Evolutionary conservation across 208 protist genomes (phyloP), one percentile per base, ranked within the genome.

Genomic region (Crithidia mellificae): DNA sequence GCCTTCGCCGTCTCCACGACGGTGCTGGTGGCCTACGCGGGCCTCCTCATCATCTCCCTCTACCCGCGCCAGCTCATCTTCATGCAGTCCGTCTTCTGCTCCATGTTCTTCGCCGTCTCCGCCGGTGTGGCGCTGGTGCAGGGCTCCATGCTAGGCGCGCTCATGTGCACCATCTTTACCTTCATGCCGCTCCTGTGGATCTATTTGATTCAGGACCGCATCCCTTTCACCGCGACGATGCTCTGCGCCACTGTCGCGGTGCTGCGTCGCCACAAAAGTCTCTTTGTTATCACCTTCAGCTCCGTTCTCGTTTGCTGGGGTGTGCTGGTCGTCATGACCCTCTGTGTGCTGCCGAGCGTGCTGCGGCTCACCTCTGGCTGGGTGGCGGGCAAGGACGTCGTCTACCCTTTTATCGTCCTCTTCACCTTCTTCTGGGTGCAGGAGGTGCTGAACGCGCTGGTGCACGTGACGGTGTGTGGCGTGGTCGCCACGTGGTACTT

Each of bases 401-500:
- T 69, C 39, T 72, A 78, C 61, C 55, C 55, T 15, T n/a, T 66
- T n/a, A 46, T 71, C 29, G 36, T 83, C 27, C 27, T 74, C 20
- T 51, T 91, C 34, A 44, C 58, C 20, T 53, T 92, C 19, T 88
- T 92, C 51, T 97, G 90, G 90, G 67, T 77, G 2, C 56, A 76
- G 44, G 73, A 91, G 63, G 88, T 95, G 47, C 38, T 90, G 20
- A 39, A 44, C 25, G 75, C 87, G 55, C 36, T 92, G 1, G 74
- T 91, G 71, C 85, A 93, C 72, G 81, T 91, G 27, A 91, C 82
- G 12, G 77, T 84, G 22, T 84, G 70, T 43, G 91, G 91, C 38
- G 79, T 95, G 22, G 74, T 83, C 0, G 87, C 87, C 12, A 94
- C 84, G 59, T 96, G 93, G 93, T 97, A 94, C 83, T 96, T 96